phyloP scores from a whole-genome alignment of 352 stramenopile species.

The Paralagenidium karlingii region DNA sequence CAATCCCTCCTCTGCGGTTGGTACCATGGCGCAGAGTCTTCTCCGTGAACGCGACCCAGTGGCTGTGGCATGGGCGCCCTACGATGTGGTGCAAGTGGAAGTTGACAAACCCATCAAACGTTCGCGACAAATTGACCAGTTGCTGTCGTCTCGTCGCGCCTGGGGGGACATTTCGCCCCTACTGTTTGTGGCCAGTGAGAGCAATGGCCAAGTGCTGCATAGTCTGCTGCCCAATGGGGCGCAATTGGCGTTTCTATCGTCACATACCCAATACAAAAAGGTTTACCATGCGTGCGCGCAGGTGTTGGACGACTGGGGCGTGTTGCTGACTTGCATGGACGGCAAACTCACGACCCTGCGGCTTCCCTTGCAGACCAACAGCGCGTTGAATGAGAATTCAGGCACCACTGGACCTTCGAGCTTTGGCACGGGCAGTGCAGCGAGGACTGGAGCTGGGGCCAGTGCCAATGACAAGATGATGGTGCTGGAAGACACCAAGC shows the following conservation, averaged over 20 bases:
- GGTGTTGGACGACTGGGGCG: conserved; percentile 58
- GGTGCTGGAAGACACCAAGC: conserved; percentile 47
- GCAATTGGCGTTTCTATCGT: too few relatives aligned
- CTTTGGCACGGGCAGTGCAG: conserved; percentile 1
- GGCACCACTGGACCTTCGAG: conserved; percentile 1
- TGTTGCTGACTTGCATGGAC: conserved; percentile 44
- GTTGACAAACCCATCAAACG: conserved; percentile 43
- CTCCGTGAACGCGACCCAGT: not conserved
- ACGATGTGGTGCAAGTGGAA: conserved; percentile 30
- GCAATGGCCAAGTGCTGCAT: too few relatives aligned
- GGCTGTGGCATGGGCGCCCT: conserved; percentile 7
- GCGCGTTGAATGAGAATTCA: conserved; percentile 15
- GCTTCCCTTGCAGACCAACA: conserved; percentile 42
- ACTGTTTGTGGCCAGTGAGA: too few relatives aligned
- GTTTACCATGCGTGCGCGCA: conserved; percentile 33
- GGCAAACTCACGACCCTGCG: conserved; percentile 39
- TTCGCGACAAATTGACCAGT: conserved; percentile 32
- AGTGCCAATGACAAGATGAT: conserved; percentile 11
- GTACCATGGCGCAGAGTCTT: too few relatives aligned
- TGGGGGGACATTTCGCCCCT: too few relatives aligned
- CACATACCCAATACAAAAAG: too few relatives aligned
- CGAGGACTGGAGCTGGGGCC: too few relatives aligned
- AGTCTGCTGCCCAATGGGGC: too few relatives aligned
- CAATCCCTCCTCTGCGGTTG: too few relatives aligned
- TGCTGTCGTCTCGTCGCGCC: too few relatives aligned